Evolutionary conservation across 768 basidiomycete species (phyloP), one percentile per base, ranked within the genome.

Genomic region (Tephrocybe sp.): DNA sequence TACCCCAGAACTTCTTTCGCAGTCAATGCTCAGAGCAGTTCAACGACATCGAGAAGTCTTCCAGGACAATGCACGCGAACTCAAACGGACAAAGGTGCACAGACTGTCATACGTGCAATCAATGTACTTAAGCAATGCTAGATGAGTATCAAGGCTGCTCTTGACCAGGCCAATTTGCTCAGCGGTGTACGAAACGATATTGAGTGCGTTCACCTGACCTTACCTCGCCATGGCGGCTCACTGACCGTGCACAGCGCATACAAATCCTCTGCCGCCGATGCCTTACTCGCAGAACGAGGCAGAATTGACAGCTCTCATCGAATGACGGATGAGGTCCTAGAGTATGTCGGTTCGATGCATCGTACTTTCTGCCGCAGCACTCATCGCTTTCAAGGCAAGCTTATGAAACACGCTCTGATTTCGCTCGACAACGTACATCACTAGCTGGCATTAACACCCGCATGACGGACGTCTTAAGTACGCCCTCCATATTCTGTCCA

Each of bases 181-280:
- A 84, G 80, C 38, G 92, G 91, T 7, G 94, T 98, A 3, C 79
- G 94, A 55, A 93, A 94, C 57, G 97, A 99, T 59, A 98, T 98
- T 56, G 92, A 93, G 94, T 95, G 58, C 38, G 85, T 68, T 24
- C 34, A 50, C 15, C 50, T 24, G 33, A 49, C 34, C 19, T 31
- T 19, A 16, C 12, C 22, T 18, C 15, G 15, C 16, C 13, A 38
- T 24, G 19, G 22, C 25, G 21, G 33, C 10, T 42, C 22, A 36
- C 41, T 23, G 33, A 31, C 24, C 10, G 42, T 22, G 19, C 19
- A 40, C 42, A 97, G 94, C 54, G 88, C 93, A 31, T 94, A 94
- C 69, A 94, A 94, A 66, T 88, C 91, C 5, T 87, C 90, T 15
- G 80, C 88, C 12, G 84, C 90, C 1, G 97, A 98, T 57, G 81